These are phyloP conservation scores for Pseudogymnoascus verrucosus DNA, from an alignment of 2,329 filamentous ascomycete species.

Conservation along the genomic window DNA sequence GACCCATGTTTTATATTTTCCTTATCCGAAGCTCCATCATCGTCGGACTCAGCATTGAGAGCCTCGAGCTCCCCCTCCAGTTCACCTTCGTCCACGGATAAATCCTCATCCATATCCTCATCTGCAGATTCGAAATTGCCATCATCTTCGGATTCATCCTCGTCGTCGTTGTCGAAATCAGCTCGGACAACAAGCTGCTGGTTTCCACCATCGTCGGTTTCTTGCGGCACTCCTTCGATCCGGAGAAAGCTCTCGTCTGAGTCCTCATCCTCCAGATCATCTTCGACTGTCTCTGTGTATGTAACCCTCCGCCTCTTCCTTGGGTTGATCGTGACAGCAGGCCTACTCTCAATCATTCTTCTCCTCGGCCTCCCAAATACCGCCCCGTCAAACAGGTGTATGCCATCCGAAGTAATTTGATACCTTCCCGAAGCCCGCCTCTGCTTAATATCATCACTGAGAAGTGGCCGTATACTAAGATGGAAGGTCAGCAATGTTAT, in stretches of 20 bases:
- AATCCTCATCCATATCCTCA: slow-evolving; percentile 21
- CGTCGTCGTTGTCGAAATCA: slow-evolving; percentile 30
- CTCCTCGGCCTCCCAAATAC: slow-evolving; percentile 72
- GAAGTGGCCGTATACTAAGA: slow-evolving; percentile 66
- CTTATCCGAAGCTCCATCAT: slow-evolving; percentile 13
- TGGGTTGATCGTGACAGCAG: slow-evolving; percentile 62
- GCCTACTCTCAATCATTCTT: slow-evolving; percentile 50
- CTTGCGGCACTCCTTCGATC: slow-evolving; percentile 28
- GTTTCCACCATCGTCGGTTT: slow-evolving; percentile 16
- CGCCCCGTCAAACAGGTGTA: slow-evolving; percentile 76
- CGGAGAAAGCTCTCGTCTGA: slow-evolving; percentile 23
- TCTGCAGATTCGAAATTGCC: slow-evolving; percentile 25
- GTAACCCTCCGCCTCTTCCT: slow-evolving; percentile 57
- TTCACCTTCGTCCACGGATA: slow-evolving; percentile 22
- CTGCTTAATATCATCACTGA: slow-evolving; percentile 64
- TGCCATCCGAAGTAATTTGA: slow-evolving; percentile 73
- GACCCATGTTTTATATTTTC: not conserved
- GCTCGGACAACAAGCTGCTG: slow-evolving; percentile 22
- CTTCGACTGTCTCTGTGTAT: slow-evolving; percentile 33
- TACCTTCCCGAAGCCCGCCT: slow-evolving; percentile 67
- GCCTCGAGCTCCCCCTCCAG: slow-evolving; percentile 11
- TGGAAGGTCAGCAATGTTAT: not conserved
- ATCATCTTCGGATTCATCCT: slow-evolving; percentile 21
- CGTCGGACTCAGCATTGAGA: slow-evolving; percentile 11
- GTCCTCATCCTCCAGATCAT: slow-evolving; percentile 26